Evolutionary conservation across 192 early-diverging fungal genomes (phyloP), one percentile per base, ranked within the genome.

Genomic region (Coemansia sp.): DNA sequence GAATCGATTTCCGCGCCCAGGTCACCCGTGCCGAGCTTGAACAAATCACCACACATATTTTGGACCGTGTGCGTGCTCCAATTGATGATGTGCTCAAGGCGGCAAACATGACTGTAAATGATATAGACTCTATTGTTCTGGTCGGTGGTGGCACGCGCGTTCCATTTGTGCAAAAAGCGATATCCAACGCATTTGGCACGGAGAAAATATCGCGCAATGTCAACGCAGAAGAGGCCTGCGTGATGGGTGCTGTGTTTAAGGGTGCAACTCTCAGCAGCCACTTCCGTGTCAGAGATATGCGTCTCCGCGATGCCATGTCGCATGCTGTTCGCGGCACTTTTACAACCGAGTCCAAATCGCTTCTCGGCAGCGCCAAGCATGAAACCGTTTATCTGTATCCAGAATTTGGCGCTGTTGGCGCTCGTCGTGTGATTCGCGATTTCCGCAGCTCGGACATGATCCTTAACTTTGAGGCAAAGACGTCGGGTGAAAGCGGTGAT

Each of bases 181-280:
- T 99, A 48, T 70, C 72, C 0, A 71, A 83, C 9, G 68, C 83
- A 47, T 84, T 93, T 53, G 92, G 93, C 64, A 79, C 87, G 23
- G 85, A 85, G 48, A 92, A 91, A 73, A 86, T 99, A 59, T 92
- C 94, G 27, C 85, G 90, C 80, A 96, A 93, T 58, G 85, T 99
- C 39, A 96, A 99, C 63, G 89, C 82, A 41, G 97, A 99, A 58
- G 97, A 99, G 82, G 94, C 95, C 14, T 91, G 90, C 33, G 95
- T 94, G 27, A 69, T 93, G 62, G 88, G 87, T 30, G 95, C 93
- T 49, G 92, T 86, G 7, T 92, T 95, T 80, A 84, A 85, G 49
- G 92, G 87, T 24, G 96, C 96, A 4, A 80, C 82, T 44, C 71
- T 94, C 42, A 93, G 90, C 66, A 82, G 85, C 60, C 88, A 90